Evolutionary conservation across 116 monocot species (phyloP), one percentile per base, ranked within the genome.

Genomic region (Posidonia oceanica): DNA sequence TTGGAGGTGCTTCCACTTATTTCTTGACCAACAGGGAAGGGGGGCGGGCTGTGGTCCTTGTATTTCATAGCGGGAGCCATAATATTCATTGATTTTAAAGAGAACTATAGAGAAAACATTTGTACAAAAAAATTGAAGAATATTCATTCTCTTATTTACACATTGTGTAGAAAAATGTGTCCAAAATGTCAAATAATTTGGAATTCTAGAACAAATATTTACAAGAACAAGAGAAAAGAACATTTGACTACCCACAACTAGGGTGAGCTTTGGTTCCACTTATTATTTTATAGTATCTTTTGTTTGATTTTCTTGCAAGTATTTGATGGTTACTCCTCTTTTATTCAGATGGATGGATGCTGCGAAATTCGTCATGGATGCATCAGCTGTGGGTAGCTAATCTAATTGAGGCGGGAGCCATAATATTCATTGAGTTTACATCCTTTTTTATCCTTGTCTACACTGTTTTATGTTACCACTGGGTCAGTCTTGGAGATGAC

Each of bases 301-400:
- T n/a, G n/a, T n/a, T n/a, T n/a, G n/a, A n/a, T n/a, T 61, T 22
- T 61, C 21, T 61, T 20, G 61, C 61, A 7, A 61, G 21, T 8
- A 7, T 11, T 61, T 44, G 44, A 10, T 44, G 44, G 44, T 2
- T 10, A 44, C 5, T 44, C 69, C 41, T 3, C 12, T 61, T 59
- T 73, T 7, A 14, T 66, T 69, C 77, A 98, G 98, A 17, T 98
- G 92, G 90, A 81, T 98, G n/a, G 83, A 84, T 68, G 89, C 87
- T 15, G 98, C 98, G 3, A 98, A 98, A 54, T 98, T 98, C 68
- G 52, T 98, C 75, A 98, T 93, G 4, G 93, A 93, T 40, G 89
- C 90, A 36, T 98, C 98, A 0, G 85, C 90, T 37, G 79, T 98
- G 12, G 92, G 98, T 36, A 98, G 98, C 98, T 29, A 64, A 83